Evolutionary conservation across 495 filamentous ascomycete species (phyloP), one percentile per base, ranked within the genome.

Genomic region (Chlorociboria aeruginascens): DNA sequence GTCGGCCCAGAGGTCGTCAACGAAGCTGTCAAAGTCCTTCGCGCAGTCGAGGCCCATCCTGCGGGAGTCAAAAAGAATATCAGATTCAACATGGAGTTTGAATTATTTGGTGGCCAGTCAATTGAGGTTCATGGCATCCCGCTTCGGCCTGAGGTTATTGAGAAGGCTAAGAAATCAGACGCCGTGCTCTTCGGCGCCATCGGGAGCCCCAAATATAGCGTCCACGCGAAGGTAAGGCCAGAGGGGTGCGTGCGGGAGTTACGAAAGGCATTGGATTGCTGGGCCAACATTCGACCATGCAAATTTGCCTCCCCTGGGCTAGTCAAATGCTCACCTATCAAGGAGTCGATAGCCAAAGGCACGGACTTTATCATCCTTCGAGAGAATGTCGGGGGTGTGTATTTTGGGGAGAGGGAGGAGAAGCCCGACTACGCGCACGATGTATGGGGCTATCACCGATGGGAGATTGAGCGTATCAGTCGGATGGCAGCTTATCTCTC

Each of bases 1-100:
- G 70, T 77, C 55, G 73, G 73, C 31, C 73, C 73, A 0, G 73
- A 77, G 52, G 66, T 77, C 33, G 74, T 74, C 60, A 44, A 62
- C 33, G 72, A 75, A 56, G 73, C 72, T 34, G 57, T 69, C 40
- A 72, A 73, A 53, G 64, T 77, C 25, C 69, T 77, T 10, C 54
- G 68, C 50, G 62, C 63, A 38, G 67, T 74, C 52, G 66, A 69
- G 52, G 59, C 56, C n/a, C 43, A 43, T 42, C 11, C 40, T 8
- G 32, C 32, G 32, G 32, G 8, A 8, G 8, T n/a, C 32, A 50
- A 46, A 9, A 46, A 61, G 2, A 34, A 58, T 3, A 57, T 56
- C 40, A 61, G 55, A 16, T 76, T 76, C 49, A 52, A 61, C 12
- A 58, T 71, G 7, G 66, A 63, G 32, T 61, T 66, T 29, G 68